Base-by-base conservation (phyloP, 345 rosid species). In the Camelina hispida region DNA sequence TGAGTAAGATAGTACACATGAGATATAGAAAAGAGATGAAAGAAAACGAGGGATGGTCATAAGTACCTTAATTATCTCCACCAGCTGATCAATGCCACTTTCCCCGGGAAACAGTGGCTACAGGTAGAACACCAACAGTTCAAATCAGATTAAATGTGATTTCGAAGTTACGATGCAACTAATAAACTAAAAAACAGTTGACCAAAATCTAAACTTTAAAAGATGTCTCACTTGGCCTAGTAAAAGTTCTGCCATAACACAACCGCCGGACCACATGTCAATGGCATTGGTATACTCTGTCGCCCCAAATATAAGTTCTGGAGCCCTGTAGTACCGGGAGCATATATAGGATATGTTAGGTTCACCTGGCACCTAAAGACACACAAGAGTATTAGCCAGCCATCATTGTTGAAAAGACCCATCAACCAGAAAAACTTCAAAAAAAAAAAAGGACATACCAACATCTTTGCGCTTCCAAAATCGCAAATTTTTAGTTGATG, bases 251-350 rank as follows among this genome's bases (percentile, higher is more conserved):
- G 98, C 94, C 87, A 95, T 74, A 64, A 95, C 98, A 78, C 99
- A 93, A 58, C 98, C 99, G 76, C 77, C 90, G 18, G 99, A 95
- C 99, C 99, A 95, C 86, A 93, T 85, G 83, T 95, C 99, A 74
- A 95, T 93, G 56, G 99, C 97, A 84, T 83, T 86, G 48, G 97
- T 93, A 81, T 95, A 95, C 42, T 89, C 93, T n/a, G 97, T 84
- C 8, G 97, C 98, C 51, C 99, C 99, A 38, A 95, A 95, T 83
- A 95, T 95, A 74, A 95, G 96, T 87, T 95, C 99, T 7, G 99
- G 99, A 35, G 99, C 98, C 78, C 99, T 87, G 79, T 93, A 95
- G 82, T 95, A 95, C 65, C 99, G 83, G 9, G 99, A 95, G 84
- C 99, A 95, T 63, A 95, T 95, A 73, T 95, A 95, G 5, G 99